Conservation (phyloP, 805 yeast species). For the Candida namnaoensis region DNA sequence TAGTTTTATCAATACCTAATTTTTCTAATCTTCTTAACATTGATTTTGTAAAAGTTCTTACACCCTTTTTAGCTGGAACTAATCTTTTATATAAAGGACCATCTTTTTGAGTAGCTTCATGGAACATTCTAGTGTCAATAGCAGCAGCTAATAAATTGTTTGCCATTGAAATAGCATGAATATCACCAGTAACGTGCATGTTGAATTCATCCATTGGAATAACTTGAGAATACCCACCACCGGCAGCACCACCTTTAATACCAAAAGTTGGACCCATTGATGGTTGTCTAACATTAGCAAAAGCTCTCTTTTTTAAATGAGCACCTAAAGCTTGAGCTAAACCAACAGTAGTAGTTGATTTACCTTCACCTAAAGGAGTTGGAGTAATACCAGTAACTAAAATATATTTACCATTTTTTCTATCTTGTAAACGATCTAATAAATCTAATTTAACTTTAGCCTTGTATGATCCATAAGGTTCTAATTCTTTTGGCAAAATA, state of each 20-base stretch:
- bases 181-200: constrained; percentile 81
- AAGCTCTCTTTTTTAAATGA: constrained; percentile 56
- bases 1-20: constrained; percentile 58
- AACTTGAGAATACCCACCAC: constrained; percentile 84
- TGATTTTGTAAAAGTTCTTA: constrained; percentile 55
- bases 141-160: constrained; percentile 80
- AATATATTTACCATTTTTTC: constrained; percentile 61
- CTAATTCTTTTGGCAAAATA: constrained; percentile 57
- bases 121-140: constrained; percentile 80
- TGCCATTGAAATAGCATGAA: constrained; percentile 79
- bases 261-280: constrained; percentile 89
- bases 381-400: constrained; percentile 82
- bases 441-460: constrained; percentile 65
- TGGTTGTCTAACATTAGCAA: constrained; percentile 82
- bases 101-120: constrained; percentile 68
- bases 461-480: constrained; percentile 67
- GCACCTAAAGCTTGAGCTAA: constrained; percentile 77
- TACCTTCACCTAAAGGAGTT: constrained; percentile 82
- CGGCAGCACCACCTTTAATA: constrained; percentile 87
- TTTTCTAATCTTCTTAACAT: constrained; percentile 61
- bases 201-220: constrained; percentile 87
- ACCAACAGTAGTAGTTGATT: constrained; percentile 79
- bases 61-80: constrained; percentile 69
- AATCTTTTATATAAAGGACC: constrained; percentile 66
- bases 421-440: constrained; percentile 51